Evolutionary conservation across 1,284 basidiomycete species (phyloP).

Genomic region (Trichosporon faecale): DNA sequence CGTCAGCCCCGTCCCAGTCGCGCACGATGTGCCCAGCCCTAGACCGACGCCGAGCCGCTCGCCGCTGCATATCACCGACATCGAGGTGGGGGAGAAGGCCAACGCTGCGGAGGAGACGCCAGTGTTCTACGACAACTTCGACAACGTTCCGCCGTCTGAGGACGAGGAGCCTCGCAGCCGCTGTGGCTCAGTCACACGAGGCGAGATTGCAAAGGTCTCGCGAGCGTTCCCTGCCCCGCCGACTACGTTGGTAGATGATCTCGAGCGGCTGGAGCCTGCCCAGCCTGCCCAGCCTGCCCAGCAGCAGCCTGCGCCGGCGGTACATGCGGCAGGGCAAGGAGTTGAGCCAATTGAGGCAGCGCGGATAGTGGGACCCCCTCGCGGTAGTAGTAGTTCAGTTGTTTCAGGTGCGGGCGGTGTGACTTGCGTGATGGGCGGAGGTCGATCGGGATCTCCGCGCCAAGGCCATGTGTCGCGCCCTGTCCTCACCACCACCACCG

Average conservation of each 20-base stretch:
- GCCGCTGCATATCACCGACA: background rate
- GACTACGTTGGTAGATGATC: background rate
- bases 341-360: background rate
- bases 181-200: background rate
- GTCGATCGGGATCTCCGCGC: background rate
- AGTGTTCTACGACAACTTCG: conserved; percentile 25
- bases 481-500: background rate
- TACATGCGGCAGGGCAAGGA: no score
- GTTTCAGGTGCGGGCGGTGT: background rate
- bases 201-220: background rate
- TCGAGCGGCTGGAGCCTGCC: background rate
- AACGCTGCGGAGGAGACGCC: conserved; percentile 1
- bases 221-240: background rate
- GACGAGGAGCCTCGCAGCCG: background rate
- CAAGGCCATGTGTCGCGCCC: background rate
- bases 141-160: conserved; percentile 10
- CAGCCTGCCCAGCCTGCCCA: no score
- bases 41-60: background rate
- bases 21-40: background rate
- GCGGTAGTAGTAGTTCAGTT: background rate
- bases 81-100: background rate
- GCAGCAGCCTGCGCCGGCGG: background rate
- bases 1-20: background rate
- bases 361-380: background rate
- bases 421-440: background rate